Evolutionary conservation across 2,329 filamentous ascomycete species (phyloP).

Genomic region (Epichloe baconii): DNA sequence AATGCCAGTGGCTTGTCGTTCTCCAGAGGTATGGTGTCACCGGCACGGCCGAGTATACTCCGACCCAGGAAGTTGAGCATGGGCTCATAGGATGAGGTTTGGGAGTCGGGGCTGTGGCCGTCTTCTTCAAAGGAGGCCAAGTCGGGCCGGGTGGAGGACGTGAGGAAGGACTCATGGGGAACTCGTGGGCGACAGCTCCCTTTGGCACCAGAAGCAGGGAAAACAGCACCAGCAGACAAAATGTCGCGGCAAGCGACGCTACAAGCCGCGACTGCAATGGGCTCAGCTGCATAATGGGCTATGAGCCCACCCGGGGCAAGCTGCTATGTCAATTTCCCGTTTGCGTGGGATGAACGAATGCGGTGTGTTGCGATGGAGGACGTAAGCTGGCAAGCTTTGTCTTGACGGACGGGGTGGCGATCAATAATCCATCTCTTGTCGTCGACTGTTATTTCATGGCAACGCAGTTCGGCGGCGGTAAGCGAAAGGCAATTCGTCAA

Average conservation of each 20-base stretch:
- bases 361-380: neutral
- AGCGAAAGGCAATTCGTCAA: neutral
- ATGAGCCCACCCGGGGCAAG: neutral
- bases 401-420: neutral
- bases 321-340: neutral
- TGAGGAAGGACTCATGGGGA: constrained; percentile 9
- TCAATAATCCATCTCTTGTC: neutral
- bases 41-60: constrained; percentile 48
- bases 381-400: neutral
- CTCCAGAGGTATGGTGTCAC: constrained; percentile 34
- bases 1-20: constrained; percentile 52
- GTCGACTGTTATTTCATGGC: neutral
- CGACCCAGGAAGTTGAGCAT: constrained; percentile 49
- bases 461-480: neutral
- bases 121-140: neutral
- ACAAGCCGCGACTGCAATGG: constrained; percentile 60
- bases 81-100: constrained; percentile 37
- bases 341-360: neutral
- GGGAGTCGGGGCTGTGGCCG: constrained; percentile 6
- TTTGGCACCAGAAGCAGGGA: constrained; percentile 44
- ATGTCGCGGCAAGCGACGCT: constrained; percentile 49
- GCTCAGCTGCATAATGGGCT: constrained; percentile 43
- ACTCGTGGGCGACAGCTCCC: constrained; percentile 50
- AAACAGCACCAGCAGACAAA: constrained; percentile 47
- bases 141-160: neutral